Base-by-base conservation (phyloP, 2,329 filamentous ascomycete genomes). In the Aspergillus hiratsukae region DNA sequence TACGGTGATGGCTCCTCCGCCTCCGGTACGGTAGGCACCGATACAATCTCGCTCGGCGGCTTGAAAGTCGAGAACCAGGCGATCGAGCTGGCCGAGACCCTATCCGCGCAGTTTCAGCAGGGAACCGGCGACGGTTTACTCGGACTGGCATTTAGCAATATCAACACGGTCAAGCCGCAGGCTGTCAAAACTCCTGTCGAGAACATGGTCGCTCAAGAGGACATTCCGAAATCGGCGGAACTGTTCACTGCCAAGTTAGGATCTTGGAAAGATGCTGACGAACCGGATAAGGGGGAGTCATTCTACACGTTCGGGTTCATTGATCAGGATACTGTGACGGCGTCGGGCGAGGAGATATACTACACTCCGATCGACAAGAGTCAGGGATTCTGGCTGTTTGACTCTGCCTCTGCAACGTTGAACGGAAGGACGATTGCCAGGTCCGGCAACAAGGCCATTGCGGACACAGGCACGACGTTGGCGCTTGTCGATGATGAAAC, bases 261-360 rank as follows among this genome's bases (percentile, higher is more conserved):
- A 61, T 79, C 80, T 63, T 76, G 79, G 72, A 75, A 80, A 48
- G 82, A 86, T 64, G 65, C 68, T 3, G 19, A 19, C 0, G 41
- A 45, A 10, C 31, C 31, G 31, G 72, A 78, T 53, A 67, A 75
- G 35, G 78, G 79, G 43, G 71, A 79, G 58, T 84, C 71, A 0
- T 90, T 89, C 75, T 90, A 87, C 74, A 90, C 87, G 1, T 90
- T 90, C 61, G 88, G 88, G 21, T 87, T 79, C 70, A 87, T 90
- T 65, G 87, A 90, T 64, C 67, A 86, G 61, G 79, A 81, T n/a
- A 79, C 83, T 0, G 77, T 88, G 49, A 78, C 75, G 54, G 75
- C 77, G 3, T 80, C 80, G 1, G 80, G 79, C 29, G 68, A 81
- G 58, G 77, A 83, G 1, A 81, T 87, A 41, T 71, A 78, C 61